Evolutionary conservation across 495 filamentous ascomycete genomes (phyloP).

Genomic region (Penicillium mononematosum): DNA sequence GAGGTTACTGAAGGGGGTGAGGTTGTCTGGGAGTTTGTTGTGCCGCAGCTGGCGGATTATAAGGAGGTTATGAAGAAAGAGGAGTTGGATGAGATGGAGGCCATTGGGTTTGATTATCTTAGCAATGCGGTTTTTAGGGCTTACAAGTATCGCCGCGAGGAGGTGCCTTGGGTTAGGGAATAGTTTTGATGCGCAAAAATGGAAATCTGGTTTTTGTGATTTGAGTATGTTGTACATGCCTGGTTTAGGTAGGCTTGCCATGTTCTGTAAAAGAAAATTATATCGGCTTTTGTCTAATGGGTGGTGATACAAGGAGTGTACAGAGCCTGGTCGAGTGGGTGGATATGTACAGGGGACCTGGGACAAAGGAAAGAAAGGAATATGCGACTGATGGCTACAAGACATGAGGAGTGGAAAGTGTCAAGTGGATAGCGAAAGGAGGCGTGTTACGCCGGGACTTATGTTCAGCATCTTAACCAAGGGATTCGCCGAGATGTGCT

Average conservation of each 20-base stretch:
- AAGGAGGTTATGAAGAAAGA: slow-evolving; percentile 12
- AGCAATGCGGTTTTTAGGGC: slow-evolving; percentile 29
- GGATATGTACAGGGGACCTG: background rate
- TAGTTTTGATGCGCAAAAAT: background rate
- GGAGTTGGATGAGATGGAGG: slow-evolving; percentile 20
- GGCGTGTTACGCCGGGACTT: background rate
- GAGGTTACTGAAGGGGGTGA: slow-evolving; percentile 46
- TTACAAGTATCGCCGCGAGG: slow-evolving; percentile 23
- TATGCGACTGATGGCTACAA: background rate
- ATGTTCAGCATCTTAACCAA: slow-evolving; percentile 30
- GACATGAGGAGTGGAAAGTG: background rate
- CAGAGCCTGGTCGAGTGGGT: background rate
- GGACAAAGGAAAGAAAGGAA: slow-evolving; percentile 5
- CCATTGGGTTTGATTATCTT: slow-evolving; percentile 22
- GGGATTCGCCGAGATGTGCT: slow-evolving; percentile 37
- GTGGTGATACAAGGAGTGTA: slow-evolving; percentile 5
- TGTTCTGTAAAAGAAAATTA: no score
- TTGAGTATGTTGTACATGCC: background rate
- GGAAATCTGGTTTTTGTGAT: background rate
- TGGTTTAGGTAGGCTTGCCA: no score
- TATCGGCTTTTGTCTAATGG: background rate
- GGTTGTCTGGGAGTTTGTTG: slow-evolving; percentile 28
- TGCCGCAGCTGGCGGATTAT: slow-evolving; percentile 24
- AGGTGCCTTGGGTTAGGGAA: slow-evolving; percentile 24
- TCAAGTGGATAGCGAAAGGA: background rate